Conservation (phyloP, 139 green algal genomes). For the Nannochloris sp. region DNA sequence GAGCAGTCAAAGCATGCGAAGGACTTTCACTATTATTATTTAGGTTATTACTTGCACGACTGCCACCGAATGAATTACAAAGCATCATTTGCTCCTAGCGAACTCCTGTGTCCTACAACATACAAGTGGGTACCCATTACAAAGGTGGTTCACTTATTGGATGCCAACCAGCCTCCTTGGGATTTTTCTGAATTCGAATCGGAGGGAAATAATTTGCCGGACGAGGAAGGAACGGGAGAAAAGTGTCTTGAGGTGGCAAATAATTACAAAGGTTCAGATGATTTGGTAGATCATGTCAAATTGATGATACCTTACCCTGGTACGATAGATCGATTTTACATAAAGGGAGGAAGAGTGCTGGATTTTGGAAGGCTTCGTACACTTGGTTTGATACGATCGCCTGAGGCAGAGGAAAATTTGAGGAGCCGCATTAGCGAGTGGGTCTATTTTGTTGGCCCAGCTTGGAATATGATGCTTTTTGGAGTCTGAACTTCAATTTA, state of each 20-base stretch:
- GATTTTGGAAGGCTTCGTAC: no score
- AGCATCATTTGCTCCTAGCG: constrained; percentile 72
- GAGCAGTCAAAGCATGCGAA: constrained; percentile 15
- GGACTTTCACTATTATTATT: constrained; percentile 79
- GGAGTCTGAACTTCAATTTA: neutral
- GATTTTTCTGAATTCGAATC: constrained; percentile 9
- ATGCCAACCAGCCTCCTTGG: constrained; percentile 4
- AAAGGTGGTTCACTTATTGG: constrained; percentile 2
- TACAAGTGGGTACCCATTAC: constrained; percentile 48
- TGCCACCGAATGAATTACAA: constrained; percentile 89
- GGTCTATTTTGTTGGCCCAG: constrained; percentile 10
- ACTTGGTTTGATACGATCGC: neutral
- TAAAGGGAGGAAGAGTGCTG: no score
- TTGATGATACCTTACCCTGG: neutral
- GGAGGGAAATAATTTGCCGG: constrained; percentile 15
- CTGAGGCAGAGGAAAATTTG: neutral
- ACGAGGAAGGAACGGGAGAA: constrained; percentile 11
- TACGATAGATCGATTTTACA: neutral
- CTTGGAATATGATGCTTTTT: constrained; percentile 5
- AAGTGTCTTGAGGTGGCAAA: neutral
- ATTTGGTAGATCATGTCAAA: neutral
- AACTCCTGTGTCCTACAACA: constrained; percentile 77
- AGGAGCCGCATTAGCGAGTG: neutral
- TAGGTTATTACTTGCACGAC: constrained; percentile 92
- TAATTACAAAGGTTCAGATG: neutral